Conservation (phyloP, 148 eudicot genomes). For the Beta vulgaris region DNA sequence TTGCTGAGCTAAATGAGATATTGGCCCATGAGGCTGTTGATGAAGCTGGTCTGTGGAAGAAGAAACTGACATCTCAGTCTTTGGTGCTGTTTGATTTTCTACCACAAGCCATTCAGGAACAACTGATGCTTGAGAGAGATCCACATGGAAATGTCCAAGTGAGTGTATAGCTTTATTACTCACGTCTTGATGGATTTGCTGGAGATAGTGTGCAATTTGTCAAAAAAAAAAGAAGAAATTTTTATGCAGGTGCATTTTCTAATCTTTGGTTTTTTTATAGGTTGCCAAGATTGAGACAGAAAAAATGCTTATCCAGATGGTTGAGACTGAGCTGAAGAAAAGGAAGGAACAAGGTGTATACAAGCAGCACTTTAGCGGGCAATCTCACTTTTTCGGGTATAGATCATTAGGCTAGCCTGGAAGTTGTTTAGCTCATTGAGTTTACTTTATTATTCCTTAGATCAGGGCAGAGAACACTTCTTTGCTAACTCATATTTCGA, state of each 20-base stretch:
- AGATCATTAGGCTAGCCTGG: background rate
- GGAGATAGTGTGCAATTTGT: background rate
- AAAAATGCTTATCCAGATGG: conserved; percentile 99
- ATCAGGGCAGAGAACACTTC: background rate
- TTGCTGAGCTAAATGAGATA: conserved; percentile 81
- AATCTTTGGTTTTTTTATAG: conserved; percentile 32
- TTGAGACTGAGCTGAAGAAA: conserved; percentile 79
- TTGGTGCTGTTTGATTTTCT: conserved; percentile 64
- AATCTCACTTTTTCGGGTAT: conserved; percentile 98
- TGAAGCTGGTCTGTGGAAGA: conserved; percentile 81
- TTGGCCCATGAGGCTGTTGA: conserved; percentile 78
- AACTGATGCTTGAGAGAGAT: conserved; percentile 94
- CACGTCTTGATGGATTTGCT: conserved; percentile 1
- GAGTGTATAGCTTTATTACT: conserved; percentile 1
- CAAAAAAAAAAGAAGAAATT: too few relatives aligned
- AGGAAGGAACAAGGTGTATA: conserved; percentile 64
- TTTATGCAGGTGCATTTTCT: background rate
- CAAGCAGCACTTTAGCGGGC: conserved; percentile 71
- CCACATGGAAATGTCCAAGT: conserved; percentile 98
- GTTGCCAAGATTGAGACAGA: conserved; percentile 98
- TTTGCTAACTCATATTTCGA: background rate
- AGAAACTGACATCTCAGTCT: conserved; percentile 62
- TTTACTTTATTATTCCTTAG: background rate
- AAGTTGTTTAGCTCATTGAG: background rate
- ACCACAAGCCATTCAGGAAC: conserved; percentile 88